Evolutionary conservation across 169 alveolate genomes (phyloP).

Genomic region (Plasmodium malariae): DNA sequence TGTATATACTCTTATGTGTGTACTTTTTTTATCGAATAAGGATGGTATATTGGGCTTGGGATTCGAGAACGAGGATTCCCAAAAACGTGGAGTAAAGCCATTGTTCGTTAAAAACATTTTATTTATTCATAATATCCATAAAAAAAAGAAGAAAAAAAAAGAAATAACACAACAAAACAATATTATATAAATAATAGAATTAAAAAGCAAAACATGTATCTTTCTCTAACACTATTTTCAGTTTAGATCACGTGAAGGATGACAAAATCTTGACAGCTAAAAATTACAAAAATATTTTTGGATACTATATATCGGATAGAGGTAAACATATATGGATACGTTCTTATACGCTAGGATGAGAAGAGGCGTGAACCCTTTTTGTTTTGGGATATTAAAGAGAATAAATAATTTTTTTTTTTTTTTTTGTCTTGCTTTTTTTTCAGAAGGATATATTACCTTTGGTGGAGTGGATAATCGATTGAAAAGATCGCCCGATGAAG

Average conservation of each 20-base stretch:
- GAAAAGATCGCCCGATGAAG: conserved; percentile 82
- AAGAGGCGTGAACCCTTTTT: no score
- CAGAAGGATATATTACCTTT: conserved; percentile 83
- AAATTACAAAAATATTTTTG: conserved; percentile 52
- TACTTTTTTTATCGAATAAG: conserved; percentile 34
- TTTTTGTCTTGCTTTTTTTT: background rate
- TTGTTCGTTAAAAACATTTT: conserved; percentile 59
- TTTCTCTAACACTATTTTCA: background rate
- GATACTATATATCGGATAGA: conserved; percentile 46
- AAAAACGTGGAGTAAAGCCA: conserved; percentile 81
- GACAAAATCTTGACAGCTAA: conserved; percentile 25
- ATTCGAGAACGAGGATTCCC: conserved; percentile 81
- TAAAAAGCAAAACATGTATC: no score
- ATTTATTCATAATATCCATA: no score
- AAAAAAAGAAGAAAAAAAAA: background rate
- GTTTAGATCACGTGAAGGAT: conserved; percentile 58
- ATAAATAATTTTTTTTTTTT: background rate
- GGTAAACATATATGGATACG: conserved; percentile 12
- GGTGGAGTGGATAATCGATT: conserved; percentile 84
- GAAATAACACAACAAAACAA: no score
- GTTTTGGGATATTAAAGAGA: background rate
- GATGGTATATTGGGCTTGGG: conserved; percentile 88
- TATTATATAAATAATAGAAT: no score
- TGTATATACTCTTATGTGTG: background rate
- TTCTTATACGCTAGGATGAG: no score